Base-by-base conservation (phyloP, 2,329 filamentous ascomycete species). In the Scytalidium lignicola region DNA sequence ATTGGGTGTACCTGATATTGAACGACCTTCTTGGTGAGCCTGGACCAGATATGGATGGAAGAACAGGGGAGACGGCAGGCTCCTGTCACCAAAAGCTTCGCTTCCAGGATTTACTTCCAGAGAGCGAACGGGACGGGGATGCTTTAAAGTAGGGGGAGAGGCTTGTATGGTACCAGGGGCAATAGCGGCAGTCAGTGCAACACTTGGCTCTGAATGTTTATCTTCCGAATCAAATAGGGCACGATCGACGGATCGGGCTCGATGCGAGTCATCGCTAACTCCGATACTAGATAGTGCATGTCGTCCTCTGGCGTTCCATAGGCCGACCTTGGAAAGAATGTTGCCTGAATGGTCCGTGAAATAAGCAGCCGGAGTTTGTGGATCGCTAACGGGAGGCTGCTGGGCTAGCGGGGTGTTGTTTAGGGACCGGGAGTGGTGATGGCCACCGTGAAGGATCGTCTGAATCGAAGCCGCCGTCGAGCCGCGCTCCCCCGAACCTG, bases 221-320 rank as follows among this genome's bases (percentile, higher is more conserved):
- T 88, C 83, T 9, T 74, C 69, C 46, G 72, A 80, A 19, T 73
- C 71, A 46, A 85, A 83, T 2, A 69, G 79, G 56, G 55, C 76
- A 40, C 82, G 74, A 51, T 90, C 85, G 6, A 82, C 80, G 0
- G 85, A 88, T 26, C 74, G 76, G 4, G 80, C 78, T 29, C 84
- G 74, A 15, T 37, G 32, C 2, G 74, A 71, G 19, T 68, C 66
- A 29, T 78, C 74, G 39, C 79, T 64, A 1, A 73, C 67, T 6
- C 70, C 76, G 46, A 79, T 70, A 23, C 58, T 59, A 40, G 44
- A 41, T 47, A 59, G 47, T 7, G 23, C 29, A 9, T 58, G 55
- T 43, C 58, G 43, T 41, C 55, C 56, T 48, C 56, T 51, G 2
- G 48, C 40, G 26, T 55, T 51, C 54, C 58, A 62, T 13, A 57